Percentiles rank a stretch among this genome's conserved stretches.
These are phyloP conservation scores for Apiospora malaysiana DNA, from an alignment of 2,329 filamentous ascomycete genomes.

Conservation along the genomic window DNA sequence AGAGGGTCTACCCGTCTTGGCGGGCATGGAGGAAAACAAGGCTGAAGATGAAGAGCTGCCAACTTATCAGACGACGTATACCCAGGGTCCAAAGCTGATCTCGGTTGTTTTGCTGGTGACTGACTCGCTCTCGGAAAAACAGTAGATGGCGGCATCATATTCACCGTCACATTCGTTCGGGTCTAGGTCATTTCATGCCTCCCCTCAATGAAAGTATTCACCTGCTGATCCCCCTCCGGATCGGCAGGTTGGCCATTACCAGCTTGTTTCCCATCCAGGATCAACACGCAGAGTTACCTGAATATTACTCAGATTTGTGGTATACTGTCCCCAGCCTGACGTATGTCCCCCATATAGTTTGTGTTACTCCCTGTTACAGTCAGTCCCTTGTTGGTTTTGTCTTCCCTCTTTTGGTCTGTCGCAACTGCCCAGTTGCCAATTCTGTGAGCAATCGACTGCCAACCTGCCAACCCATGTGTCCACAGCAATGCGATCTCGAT, in stretches of 20 bases:
- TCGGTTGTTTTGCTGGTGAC: not conserved
- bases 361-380: not conserved
- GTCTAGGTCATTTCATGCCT: not conserved
- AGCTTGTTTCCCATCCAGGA: not conserved
- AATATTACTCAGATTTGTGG: not conserved
- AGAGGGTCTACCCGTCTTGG: conserved; percentile 8
- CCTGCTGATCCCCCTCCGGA: not conserved
- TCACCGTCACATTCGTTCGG: not conserved
- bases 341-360: not conserved
- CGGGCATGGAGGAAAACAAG: not conserved
- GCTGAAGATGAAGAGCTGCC: not conserved
- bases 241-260: not conserved
- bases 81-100: not conserved
- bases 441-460: too few relatives aligned
- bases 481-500: not conserved
- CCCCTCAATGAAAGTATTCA: not conserved
- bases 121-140: not conserved
- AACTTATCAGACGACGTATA: not conserved
- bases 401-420: not conserved
- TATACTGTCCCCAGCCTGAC: conserved; percentile 10
- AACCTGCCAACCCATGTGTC: too few relatives aligned
- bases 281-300: not conserved
- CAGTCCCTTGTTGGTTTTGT: not conserved
- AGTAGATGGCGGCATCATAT: not conserved
- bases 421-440: too few relatives aligned